Evolutionary conservation across 169 alveolate genomes (phyloP).

Genomic region (Plasmodium malariae): DNA sequence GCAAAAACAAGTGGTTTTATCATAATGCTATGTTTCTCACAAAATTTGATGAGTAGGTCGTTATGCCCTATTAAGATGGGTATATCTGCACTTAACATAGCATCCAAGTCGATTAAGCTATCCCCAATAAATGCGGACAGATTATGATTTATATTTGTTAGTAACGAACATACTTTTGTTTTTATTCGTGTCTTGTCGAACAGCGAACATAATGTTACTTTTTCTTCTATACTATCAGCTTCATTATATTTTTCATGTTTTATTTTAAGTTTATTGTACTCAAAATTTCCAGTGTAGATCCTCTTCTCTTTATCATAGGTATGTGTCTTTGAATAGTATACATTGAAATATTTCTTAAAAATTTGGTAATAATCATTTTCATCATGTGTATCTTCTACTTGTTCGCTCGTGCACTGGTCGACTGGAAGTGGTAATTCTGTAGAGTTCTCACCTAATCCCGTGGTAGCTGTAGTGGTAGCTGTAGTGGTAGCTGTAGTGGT

Average conservation of each 20-base stretch:
- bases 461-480: background rate
- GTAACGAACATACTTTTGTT: conserved; percentile 13
- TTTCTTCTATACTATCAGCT: background rate
- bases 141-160: conserved; percentile 22
- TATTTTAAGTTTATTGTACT: conserved; percentile 18
- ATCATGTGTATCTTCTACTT: background rate
- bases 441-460: background rate
- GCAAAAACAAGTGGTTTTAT: conserved; percentile 66
- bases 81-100: conserved; percentile 35
- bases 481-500: background rate
- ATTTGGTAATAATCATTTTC: background rate
- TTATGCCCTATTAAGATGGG: conserved; percentile 43
- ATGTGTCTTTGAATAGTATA: conserved; percentile 45
- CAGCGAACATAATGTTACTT: conserved; percentile 7
- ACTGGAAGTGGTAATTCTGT: background rate
- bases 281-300: conserved; percentile 34
- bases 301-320: conserved; percentile 39
- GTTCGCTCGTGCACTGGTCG: background rate
- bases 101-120: conserved; percentile 56
- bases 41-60: conserved; percentile 9
- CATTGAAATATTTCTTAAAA: conserved; percentile 39
- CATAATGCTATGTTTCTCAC: conserved; percentile 54
- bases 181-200: conserved; percentile 45
- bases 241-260: conserved; percentile 22
- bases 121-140: conserved; percentile 69